phyloP scores from a whole-genome alignment of 1,284 basidiomycete genomes.

The Bjerkandera adusta region DNA sequence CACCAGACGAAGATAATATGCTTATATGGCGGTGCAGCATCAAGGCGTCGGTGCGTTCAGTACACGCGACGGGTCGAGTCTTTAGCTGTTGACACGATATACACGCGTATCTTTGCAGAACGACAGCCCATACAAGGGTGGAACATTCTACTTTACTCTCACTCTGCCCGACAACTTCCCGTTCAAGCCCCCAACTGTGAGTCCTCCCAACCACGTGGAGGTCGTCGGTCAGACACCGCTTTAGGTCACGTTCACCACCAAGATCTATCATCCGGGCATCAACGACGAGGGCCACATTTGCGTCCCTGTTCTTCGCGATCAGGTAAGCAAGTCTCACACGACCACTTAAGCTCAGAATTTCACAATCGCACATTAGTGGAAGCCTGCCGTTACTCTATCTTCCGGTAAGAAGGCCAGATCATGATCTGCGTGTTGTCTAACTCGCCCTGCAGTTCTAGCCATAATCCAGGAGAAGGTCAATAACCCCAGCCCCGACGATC shows the following conservation, averaged over 20 bases:
- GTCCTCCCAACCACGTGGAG: constrained; percentile 20
- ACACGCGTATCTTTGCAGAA: constrained; percentile 38
- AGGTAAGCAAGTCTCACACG: constrained; percentile 55
- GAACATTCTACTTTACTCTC: constrained; percentile 77
- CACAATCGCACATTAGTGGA: constrained; percentile 66
- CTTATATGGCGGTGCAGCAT: constrained; percentile 79
- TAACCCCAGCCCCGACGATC: constrained; percentile 87
- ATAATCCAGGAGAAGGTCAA: constrained; percentile 86
- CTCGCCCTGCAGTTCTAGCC: constrained; percentile 56
- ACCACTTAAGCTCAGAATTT: neutral
- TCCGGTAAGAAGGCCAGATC: constrained; percentile 45
- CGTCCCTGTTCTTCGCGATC: constrained; percentile 76
- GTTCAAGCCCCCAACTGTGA: constrained; percentile 85
- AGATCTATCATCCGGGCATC: constrained; percentile 91
- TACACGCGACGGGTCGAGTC: neutral
- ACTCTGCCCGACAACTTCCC: constrained; percentile 78
- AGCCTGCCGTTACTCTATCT: constrained; percentile 78
- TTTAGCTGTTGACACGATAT: neutral
- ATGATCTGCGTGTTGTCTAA: neutral
- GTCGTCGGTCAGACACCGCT: neutral
- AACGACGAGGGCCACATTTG: constrained; percentile 88
- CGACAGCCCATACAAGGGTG: constrained; percentile 82
- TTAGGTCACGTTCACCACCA: constrained; percentile 84
- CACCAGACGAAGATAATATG: constrained; percentile 71
- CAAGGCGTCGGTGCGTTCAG: constrained; percentile 64